phyloP scores from a whole-genome alignment of 225 moss, liverwort and hornwort genomes.

The Physcomitrellopsis africana region DNA sequence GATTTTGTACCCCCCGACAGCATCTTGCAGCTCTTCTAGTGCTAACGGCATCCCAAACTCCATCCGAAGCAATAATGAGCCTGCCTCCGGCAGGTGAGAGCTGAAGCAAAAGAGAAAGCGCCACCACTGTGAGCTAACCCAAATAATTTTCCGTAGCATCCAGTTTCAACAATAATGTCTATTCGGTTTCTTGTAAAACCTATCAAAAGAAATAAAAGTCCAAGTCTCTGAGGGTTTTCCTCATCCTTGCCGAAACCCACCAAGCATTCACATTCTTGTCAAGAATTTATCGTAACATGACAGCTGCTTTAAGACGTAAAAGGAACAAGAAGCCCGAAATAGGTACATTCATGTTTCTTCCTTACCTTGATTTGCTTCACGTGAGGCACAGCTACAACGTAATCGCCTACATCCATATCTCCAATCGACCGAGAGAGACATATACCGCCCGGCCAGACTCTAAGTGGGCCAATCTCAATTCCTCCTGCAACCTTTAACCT shows the following conservation, averaged over 20 bases:
- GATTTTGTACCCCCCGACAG: constrained; percentile 67
- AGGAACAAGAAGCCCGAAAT: neutral
- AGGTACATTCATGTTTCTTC: neutral
- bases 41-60: constrained; percentile 88
- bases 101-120: constrained; percentile 29
- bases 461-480: constrained; percentile 77
- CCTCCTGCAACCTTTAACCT: constrained; percentile 59
- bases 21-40: constrained; percentile 70
- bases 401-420: constrained; percentile 84
- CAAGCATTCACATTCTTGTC: neutral
- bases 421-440: constrained; percentile 95
- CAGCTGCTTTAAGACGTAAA: neutral
- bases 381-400: constrained; percentile 84
- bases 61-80: constrained; percentile 84
- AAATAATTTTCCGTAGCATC: neutral
- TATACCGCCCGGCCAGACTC: constrained; percentile 92
- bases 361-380: constrained; percentile 81
- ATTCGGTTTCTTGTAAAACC: neutral
- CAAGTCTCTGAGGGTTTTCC: neutral
- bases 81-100: constrained; percentile 69
- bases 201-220: neutral
- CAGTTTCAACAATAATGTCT: neutral
- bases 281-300: neutral
- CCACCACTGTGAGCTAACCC: neutral
- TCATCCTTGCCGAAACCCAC: neutral